Evolutionary conservation across 1,284 basidiomycete genomes (phyloP), one percentile per base, ranked within the genome.

Genomic region (Cutaneotrichosporon daszewskae): DNA sequence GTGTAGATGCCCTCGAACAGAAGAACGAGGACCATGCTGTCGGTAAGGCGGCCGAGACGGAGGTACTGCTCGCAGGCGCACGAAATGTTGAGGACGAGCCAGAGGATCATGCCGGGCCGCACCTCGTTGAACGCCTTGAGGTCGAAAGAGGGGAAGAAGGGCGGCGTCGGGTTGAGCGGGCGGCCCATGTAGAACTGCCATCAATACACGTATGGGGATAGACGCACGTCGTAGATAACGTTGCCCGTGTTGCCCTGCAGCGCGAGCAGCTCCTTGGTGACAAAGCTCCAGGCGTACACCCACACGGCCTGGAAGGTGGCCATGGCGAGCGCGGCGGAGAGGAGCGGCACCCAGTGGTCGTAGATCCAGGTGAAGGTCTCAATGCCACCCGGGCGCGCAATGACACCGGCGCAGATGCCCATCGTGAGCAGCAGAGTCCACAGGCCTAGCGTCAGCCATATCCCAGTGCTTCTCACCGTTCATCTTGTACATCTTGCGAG

Each of bases 71-170:
- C 84, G 68, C 91, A 95, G 4, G 83, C 80, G 79, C 91, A 87
- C 70, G 85, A 85, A 55, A 97, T 82, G 72, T 97, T 84, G 68
- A 94, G 77, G 44, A 99, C 77, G 24, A 82, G 75, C 95, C 94
- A 99, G 17, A 96, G 81, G 54, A 98, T 95, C 43, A 99, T 79
- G 12, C 94, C 95, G 0, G 94, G 95, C 26, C 95, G 82, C 27
- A 94, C 80, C 62, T 96, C 91, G 62, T 90, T 97, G 80, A 98
- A 98, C 0, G 85, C 86, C 71, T 99, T 99, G 78, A 98, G 79
- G 66, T 98, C 95, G 49, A 97, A 86, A 12, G 78, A 80, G 24
- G 76, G 69, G 32, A 64, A 58, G 17, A 57, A 55, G 19, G 70
- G 67, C 37, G 62, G 51, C 3, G 82, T 81, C 0, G 95, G 94